Evolutionary conservation across 352 stramenopile species (phyloP).

Genomic region (Globisporangium rhizosaccharum): DNA sequence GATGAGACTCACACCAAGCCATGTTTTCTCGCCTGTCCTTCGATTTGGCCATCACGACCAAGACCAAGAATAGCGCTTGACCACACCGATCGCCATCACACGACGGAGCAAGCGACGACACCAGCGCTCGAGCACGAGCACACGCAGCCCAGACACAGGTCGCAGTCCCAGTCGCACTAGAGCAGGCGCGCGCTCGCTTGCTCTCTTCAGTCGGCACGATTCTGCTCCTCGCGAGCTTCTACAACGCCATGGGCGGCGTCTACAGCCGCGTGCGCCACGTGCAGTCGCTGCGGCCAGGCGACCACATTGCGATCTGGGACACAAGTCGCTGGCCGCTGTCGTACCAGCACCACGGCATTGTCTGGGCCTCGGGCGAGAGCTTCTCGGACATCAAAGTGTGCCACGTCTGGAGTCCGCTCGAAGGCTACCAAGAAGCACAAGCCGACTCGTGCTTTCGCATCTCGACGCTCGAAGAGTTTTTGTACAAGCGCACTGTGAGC

Average conservation of each 20-base stretch:
- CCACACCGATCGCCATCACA: no score
- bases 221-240: constrained; percentile 11
- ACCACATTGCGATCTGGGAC: constrained; percentile 87
- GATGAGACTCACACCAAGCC: background rate
- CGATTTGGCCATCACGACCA: background rate
- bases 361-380: constrained; percentile 70
- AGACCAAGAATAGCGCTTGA: background rate
- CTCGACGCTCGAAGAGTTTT: constrained; percentile 80
- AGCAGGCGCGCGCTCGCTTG: no score
- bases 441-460: constrained; percentile 85
- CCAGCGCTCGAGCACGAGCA: no score
- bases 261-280: constrained; percentile 78
- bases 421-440: constrained; percentile 67
- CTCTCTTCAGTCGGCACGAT: constrained; percentile 1
- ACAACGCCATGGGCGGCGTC: constrained; percentile 50
- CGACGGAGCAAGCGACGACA: no score
- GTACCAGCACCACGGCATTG: constrained; percentile 85
- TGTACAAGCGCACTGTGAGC: constrained; percentile 51
- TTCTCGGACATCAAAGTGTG: constrained; percentile 65
- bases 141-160: no score
- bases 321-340: constrained; percentile 78
- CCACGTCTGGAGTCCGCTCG: constrained; percentile 81
- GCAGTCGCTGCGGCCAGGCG: constrained; percentile 64
- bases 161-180: no score
- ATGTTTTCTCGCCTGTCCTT: background rate